Evolutionary conservation across 2,329 filamentous ascomycete species (phyloP), one percentile per base, ranked within the genome.

Genomic region (Parastagonospora avenae): DNA sequence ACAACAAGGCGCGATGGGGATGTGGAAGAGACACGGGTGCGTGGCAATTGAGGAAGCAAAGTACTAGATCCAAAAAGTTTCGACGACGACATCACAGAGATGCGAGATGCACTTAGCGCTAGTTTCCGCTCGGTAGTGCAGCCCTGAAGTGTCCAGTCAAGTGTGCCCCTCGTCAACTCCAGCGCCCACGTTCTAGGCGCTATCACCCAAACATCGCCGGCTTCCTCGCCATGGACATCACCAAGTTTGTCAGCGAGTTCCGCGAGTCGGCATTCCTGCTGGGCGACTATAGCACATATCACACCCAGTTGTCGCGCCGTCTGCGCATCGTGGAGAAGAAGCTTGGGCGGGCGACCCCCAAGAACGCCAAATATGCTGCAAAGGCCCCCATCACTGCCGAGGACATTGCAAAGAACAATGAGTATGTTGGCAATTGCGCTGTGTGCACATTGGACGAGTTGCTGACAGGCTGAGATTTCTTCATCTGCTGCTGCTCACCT

Each of bases 261-360:
- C 84, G 94, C 57, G 90, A 96, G 72, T 85, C 90, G 67, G 91
- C 91, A 32, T 87, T 97, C 44, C 84, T 96, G 28, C 87, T 94
- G 60, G 92, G 92, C 63, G 92, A 97, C 77, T 92, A 96, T 77
- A 85, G 85, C 68, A 88, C 88, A 50, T 97, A 97, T 74, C 88
- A 92, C 67, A 80, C 81, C 42, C 89, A 91, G 71, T 82, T 95
- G 43, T 86, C 88, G 59, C 90, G 91, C 71, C 88, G 90, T 68
- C 82, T 99, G 52, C 88, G 91, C 71, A 91, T 88, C 68, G 82
- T 89, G 63, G 88, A 92, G 71, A 93, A 89, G 80, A 93, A 90
- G 78, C 83, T 97, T 48, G 90, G 89, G 42, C 87, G 92, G 67
- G 85, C 89, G 45, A 95, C 91, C 41, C 89, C 86, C 75, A 93